phyloP scores from a whole-genome alignment of 345 rosid genomes.

The Carallia brachiata region DNA sequence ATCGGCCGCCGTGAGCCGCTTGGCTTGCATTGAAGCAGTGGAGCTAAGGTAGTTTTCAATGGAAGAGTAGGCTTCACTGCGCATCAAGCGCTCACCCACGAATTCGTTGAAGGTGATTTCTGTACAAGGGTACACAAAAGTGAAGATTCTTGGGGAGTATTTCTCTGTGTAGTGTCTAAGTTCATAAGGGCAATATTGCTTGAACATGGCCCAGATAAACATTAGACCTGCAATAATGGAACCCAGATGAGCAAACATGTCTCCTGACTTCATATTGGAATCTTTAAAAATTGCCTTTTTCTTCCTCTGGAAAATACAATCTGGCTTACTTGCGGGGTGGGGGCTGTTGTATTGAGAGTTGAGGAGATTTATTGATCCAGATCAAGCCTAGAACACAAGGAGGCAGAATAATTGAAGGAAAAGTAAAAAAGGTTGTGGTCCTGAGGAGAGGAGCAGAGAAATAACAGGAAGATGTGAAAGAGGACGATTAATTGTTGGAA shows the following conservation, averaged over 20 bases:
- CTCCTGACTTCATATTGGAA: constrained; percentile 11
- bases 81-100: constrained; percentile 40
- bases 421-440: background rate
- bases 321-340: background rate
- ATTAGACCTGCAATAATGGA: constrained; percentile 38
- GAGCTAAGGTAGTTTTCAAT: constrained; percentile 53
- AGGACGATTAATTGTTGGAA: too few relatives aligned
- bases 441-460: too few relatives aligned
- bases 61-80: constrained; percentile 45
- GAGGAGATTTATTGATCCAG: too few relatives aligned
- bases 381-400: too few relatives aligned
- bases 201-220: constrained; percentile 48
- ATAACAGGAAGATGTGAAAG: too few relatives aligned
- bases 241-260: constrained; percentile 24
- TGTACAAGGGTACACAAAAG: constrained; percentile 42
- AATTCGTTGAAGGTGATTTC: constrained; percentile 50
- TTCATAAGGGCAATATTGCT: constrained; percentile 46
- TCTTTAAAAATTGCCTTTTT: too few relatives aligned
- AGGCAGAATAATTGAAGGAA: too few relatives aligned
- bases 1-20: constrained; percentile 45
- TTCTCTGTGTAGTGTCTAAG: constrained; percentile 30
- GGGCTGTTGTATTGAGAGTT: too few relatives aligned
- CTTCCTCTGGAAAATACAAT: too few relatives aligned
- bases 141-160: constrained; percentile 28
- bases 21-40: constrained; percentile 43